Evolutionary conservation across 768 basidiomycete species (phyloP).

Genomic region (Russula sp.): DNA sequence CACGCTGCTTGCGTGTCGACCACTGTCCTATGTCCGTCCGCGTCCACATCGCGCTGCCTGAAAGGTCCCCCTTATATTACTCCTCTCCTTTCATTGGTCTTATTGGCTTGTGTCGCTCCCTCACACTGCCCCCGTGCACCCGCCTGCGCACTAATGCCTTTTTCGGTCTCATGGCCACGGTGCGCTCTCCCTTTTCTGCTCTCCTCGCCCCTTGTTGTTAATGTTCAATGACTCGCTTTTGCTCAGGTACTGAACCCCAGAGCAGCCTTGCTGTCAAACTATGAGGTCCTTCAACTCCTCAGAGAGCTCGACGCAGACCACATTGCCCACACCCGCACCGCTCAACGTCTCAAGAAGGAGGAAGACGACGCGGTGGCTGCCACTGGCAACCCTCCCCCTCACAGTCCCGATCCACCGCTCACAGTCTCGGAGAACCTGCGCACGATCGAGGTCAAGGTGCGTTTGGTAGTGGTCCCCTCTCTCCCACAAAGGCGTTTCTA

Average conservation of each 20-base stretch:
- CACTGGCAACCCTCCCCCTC: constrained; percentile 30
- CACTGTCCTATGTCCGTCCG: too few species aligned
- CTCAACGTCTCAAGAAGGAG: constrained; percentile 68
- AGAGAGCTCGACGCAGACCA: constrained; percentile 71
- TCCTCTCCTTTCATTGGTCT: too few species aligned
- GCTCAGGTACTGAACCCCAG: constrained; percentile 59
- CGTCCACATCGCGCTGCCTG: too few species aligned
- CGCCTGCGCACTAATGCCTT: too few species aligned
- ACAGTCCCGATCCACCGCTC: constrained; percentile 31
- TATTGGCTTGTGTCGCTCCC: too few species aligned
- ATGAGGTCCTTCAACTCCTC: constrained; percentile 75
- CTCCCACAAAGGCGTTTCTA: not conserved
- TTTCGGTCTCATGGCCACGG: constrained; percentile 12
- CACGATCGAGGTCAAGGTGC: constrained; percentile 79
- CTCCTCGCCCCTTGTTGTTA: not conserved
- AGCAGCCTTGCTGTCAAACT: constrained; percentile 80
- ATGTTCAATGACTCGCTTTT: not conserved
- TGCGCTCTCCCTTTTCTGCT: not conserved
- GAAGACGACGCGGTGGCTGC: constrained; percentile 40
- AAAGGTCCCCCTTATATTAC: too few species aligned
- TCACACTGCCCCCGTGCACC: too few species aligned
- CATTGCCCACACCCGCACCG: constrained; percentile 58
- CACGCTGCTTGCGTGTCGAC: too few species aligned
- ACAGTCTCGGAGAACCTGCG: constrained; percentile 75
- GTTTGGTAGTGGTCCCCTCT: constrained; percentile 14